Base-by-base conservation (phyloP, 192 early-diverging fungal species). In the Rhizophagus clarus region DNA sequence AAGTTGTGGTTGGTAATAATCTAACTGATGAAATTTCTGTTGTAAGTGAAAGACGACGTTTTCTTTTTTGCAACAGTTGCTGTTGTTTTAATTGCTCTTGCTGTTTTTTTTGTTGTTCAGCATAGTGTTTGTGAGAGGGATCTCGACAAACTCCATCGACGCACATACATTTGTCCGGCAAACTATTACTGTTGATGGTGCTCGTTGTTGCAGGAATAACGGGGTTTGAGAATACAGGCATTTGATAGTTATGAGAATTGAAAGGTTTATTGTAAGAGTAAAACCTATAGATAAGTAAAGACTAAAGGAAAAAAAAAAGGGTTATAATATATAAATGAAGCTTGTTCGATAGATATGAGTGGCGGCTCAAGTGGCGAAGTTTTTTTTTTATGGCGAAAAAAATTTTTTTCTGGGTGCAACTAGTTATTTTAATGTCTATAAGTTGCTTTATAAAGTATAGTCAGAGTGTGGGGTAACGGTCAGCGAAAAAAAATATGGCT, bases 1-100 rank as follows among this genome's bases (percentile, higher is more conserved):
- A 83, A 17, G 82, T 82, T 10, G 69, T 78, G 31, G 79, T 72
- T 0, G 85, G 81, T 17, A 67, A 12, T 64, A 82, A 67, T n/a
- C 85, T 74, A 7, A 81, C 68, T 0, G 82, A n/a, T 15, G 77
- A 79, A n/a, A 70, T 69, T 45, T 79, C 77, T 2, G 77, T 79
- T 56, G 77, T 60, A 14, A 79, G 37, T 17, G 77, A 79, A 37
- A 70, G 45, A 37, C 77, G 64, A n/a, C 60, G 64, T 22, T 70
- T 68, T 60, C 67, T 47, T 34, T 79, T 79, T 79, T 68, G 63
- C 26, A 70, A 9, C 17, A 79, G 28, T 34, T 79, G 67, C 61
- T 70, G 29, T 56, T 79, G 64, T 7, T 31, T 79, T 60, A 79
- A 70, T 22, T 34, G 47, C 26, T 79, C 77, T 77, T 77, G 75